Conservation (phyloP, 495 filamentous ascomycete species). For the Aspergillus asperescens region DNA sequence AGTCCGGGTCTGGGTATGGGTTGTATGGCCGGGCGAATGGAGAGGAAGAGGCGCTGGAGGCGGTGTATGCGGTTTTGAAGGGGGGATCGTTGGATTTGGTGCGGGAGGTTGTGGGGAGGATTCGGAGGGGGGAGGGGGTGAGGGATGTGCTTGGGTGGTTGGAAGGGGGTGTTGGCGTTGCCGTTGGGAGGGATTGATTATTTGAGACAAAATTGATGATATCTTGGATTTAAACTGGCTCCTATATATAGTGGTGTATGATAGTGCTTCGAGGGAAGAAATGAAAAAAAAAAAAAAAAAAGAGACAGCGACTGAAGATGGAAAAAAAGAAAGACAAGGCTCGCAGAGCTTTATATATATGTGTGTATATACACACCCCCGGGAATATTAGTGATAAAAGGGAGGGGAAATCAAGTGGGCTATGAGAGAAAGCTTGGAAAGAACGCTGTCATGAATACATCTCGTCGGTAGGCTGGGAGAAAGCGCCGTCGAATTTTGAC, state of each 20-base stretch:
- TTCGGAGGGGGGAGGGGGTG: conserved; percentile 11
- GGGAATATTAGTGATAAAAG: background rate
- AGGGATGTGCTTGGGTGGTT: conserved; percentile 2
- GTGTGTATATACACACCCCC: conserved; percentile 6
- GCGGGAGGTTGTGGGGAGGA: conserved; percentile 10
- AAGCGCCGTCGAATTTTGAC: conserved; percentile 50
- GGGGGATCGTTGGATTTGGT: conserved; percentile 9
- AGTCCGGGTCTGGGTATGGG: background rate
- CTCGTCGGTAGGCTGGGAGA: conserved; percentile 29
- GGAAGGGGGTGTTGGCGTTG: background rate
- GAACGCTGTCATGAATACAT: conserved; percentile 31
- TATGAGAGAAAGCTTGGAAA: background rate
- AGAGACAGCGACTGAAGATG: background rate
- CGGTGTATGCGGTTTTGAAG: conserved; percentile 14
- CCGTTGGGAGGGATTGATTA: background rate
- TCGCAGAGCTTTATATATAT: conserved; percentile 9
- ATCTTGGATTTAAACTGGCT: too few species aligned
- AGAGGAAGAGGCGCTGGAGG: conserved; percentile 12
- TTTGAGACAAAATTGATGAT: too few species aligned
- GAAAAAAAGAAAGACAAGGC: conserved; percentile 10
- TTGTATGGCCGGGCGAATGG: conserved; percentile 1
- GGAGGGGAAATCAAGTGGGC: background rate
- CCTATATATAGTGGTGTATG: too few species aligned
- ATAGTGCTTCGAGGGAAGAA: too few species aligned
- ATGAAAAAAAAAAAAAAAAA: background rate